Base-by-base conservation (phyloP, 202 grass and related monocot genomes). In the Cymbopogon flexuosus region DNA sequence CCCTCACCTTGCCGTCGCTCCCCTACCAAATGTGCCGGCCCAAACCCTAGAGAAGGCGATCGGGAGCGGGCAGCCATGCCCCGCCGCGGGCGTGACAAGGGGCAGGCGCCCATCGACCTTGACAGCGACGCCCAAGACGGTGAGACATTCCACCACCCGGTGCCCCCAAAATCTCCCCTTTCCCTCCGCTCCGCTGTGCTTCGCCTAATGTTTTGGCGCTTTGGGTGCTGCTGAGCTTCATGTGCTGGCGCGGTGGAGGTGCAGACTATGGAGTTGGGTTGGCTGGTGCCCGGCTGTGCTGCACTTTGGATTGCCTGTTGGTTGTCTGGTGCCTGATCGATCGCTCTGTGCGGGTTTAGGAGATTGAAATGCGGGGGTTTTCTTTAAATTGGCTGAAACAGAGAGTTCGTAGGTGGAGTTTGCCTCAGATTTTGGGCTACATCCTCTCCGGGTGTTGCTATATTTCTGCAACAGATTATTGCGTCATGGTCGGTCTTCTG, bases 91-190 rank as follows among this genome's bases (percentile, higher is more conserved):
- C 9, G 7, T 24, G 56, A 13, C 37, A 45, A 51, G 24, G 43
- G 0, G 8, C 33, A 68, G 33, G 79, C 7, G 39, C 9, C 14
- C 79, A 82, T 89, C 68, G 78, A 89, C 59, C 58, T 89, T 51
- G 79, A 69, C 73, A 58, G 81, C 67, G 69, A 61, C 45, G 43
- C 43, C 1, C 77, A 88, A 3, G 64, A 78, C 1, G 79, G 87
- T 85, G 67, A 73, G 80, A 37, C 45, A 21, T 66, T 6, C 0
- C 33, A 33, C 70, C 10, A 0, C 7, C 31, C 2, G 3, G 13
- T 1, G 2, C 11, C 11, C 8, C 13, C 35, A 3, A 68, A 69
- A 41, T 22, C 22, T 47, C 37, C 8, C 0, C 8, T 19, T 5
- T 36, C 23, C 24, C 2, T 13, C 6, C 5, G 8, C 9, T n/a